Evolutionary conservation across 805 yeast species (phyloP), one percentile per base, ranked within the genome.

Genomic region (Saccharomycodes ludwigii): DNA sequence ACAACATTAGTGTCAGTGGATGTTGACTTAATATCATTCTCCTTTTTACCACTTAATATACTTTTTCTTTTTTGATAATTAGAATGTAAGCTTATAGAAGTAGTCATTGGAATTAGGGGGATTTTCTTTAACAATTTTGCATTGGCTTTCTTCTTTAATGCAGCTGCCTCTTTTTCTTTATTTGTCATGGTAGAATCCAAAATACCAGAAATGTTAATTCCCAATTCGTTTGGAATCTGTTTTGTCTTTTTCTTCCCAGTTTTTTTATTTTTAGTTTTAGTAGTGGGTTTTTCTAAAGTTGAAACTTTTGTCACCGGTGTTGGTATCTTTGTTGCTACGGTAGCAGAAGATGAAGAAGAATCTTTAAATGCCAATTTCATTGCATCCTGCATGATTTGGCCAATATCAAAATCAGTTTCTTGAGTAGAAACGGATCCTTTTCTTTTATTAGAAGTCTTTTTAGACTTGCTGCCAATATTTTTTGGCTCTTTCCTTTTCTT

Each of bases 341-440:
- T 4, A 17, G 24, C 19, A 28, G 10, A 3, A 28, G 19, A 14
- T 23, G 30, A 12, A 20, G 30, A 23, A 28, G 19, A 4, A 10
- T 75, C 71, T 38, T 71, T 77, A 63, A 73, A 71, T 0, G 86
- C 91, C 76, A 80, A 65, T 29, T 71, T 70, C 58, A 79, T 66
- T 1, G 88, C 91, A 54, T 76, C 76, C 40, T 76, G 83, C 64
- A 79, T 66, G 40, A 79, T 79, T 41, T 71, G 78, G 43, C 71
- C 75, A 72, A 79, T 64, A 43, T 76, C 82, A 36, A 76, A 58
- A 18, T 68, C 72, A 20, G 61, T 69, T 22, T 59, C 67, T n/a
- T n/a, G n/a, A n/a, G n/a, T n/a, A n/a, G n/a, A n/a, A n/a, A n/a
- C n/a, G n/a, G n/a, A n/a, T n/a, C 22, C 50, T 29, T 36, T 12